Conservation (phyloP, 495 filamentous ascomycete genomes). For the Penicillium diatomitis region DNA sequence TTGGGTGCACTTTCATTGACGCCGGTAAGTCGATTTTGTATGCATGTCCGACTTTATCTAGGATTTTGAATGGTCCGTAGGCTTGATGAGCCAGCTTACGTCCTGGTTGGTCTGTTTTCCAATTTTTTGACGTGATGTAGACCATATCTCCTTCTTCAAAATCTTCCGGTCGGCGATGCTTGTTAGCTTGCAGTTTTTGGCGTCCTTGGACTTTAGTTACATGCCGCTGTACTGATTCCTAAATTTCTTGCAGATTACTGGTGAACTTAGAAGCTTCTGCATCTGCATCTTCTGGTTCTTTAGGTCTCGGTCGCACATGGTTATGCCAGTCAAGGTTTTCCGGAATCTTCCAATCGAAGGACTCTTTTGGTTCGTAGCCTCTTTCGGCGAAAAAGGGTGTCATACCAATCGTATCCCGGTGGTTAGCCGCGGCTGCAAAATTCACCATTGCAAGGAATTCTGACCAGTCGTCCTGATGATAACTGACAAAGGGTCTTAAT, state of each 20-base stretch:
- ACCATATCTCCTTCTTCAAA: neutral
- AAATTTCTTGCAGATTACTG: neutral
- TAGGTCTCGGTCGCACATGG: no score
- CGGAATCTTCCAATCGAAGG: neutral
- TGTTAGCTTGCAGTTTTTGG: neutral
- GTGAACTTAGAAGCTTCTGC: no score
- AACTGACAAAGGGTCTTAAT: conserved; percentile 1
- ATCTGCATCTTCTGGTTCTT: no score
- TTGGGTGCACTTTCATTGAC: conserved; percentile 2
- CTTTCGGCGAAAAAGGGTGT: neutral
- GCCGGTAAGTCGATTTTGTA: neutral
- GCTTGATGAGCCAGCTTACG: neutral
- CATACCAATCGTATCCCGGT: neutral
- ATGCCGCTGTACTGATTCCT: neutral
- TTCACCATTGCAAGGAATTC: neutral
- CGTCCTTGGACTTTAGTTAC: neutral
- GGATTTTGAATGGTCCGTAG: neutral
- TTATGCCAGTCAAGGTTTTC: no score
- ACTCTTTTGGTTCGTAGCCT: neutral
- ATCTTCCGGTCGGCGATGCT: neutral
- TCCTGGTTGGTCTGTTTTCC: neutral
- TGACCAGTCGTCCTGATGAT: conserved; percentile 6
- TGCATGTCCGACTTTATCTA: neutral
- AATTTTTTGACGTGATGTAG: neutral
- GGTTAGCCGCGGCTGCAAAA: neutral